These are phyloP conservation scores for Zalaria sp. DNA, from an alignment of 2,329 filamentous ascomycete genomes.

Conservation along the genomic window DNA sequence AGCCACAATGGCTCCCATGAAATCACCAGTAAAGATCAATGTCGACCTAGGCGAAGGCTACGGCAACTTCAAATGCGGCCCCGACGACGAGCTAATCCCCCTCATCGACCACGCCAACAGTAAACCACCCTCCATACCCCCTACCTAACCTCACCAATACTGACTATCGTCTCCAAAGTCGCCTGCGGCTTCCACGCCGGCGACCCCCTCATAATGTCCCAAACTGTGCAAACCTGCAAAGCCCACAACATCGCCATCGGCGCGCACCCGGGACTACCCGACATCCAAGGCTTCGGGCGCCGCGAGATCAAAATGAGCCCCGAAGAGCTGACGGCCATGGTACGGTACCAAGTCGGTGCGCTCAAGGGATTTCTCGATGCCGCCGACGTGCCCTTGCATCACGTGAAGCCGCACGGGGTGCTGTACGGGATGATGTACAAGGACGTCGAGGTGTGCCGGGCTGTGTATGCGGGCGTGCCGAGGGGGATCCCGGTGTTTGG, in stretches of 20 bases:
- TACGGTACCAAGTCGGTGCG: constrained; percentile 50
- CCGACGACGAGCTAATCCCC: constrained; percentile 46
- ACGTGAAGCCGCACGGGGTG: constrained; percentile 49
- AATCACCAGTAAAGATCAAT: constrained; percentile 39
- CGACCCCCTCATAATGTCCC: constrained; percentile 50
- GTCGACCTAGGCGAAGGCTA: constrained; percentile 41
- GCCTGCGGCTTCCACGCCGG: constrained; percentile 37
- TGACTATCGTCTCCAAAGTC: constrained; percentile 15
- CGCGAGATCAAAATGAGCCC: constrained; percentile 45
- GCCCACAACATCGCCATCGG: constrained; percentile 41
- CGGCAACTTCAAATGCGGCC: constrained; percentile 37
- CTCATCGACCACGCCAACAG: constrained; percentile 46
- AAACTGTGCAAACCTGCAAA: constrained; percentile 45
- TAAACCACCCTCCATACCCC: too few relatives aligned
- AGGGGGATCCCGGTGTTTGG: constrained; percentile 38
- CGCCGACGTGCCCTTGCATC: constrained; percentile 41
- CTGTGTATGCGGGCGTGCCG: constrained; percentile 39
- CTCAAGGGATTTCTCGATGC: constrained; percentile 44
- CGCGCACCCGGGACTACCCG: constrained; percentile 51
- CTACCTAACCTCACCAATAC: too few relatives aligned
- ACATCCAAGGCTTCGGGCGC: constrained; percentile 50
- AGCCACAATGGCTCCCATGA: constrained; percentile 31
- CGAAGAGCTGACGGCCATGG: constrained; percentile 42
- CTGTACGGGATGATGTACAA: constrained; percentile 42
- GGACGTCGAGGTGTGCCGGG: constrained; percentile 36